Base-by-base conservation (phyloP, 129 eudicot species). In the Silybum marianum region DNA sequence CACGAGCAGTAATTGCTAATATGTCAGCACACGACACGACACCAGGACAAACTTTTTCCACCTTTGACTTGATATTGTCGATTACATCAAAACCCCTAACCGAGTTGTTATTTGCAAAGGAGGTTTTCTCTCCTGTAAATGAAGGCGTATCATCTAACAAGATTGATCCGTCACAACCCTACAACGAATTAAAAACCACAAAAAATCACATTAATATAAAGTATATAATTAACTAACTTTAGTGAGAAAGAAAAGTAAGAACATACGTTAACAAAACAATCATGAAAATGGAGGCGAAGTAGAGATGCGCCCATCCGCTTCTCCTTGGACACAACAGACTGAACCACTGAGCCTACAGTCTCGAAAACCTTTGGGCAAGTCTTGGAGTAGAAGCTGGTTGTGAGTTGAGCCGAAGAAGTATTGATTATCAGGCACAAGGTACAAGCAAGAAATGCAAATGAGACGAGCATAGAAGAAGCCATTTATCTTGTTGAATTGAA, bases 1-100 rank as follows among this genome's bases (percentile, higher is more conserved):
- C 85, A 9, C 88, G 87, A 60, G 95, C 88, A 28, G 90, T 71
- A 32, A 90, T 80, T 22, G 95, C 85, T 26, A 90, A 0, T 26
- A 90, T 84, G 72, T 90, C 95, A 8, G 95, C 95, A 25, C 95
- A 90, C 0, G 95, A 90, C 34, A 90, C 95, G 5, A 88, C 86
- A 24, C 89, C 89, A 0, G 90, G 91, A 40, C 95, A 90, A 25
- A 76, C 78, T 10, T 73, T 9, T 54, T 90, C 92, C 23, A 88
- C 87, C 12, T 74, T 26, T 8, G 84, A 75, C 81, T 90, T 90
- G 30, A 86, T 87, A 26, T n/a, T 40, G 30, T 88, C 95, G 1
- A 90, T 76, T 5, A 88, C 92, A 16, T 90, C 51, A 25, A 72
- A 84, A 6, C 91, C 92, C 69, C 95, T 71, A 4, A 81, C 60